Percentiles rank a stretch among this genome's conserved stretches.
phyloP scores from a whole-genome alignment of 73 alveolate species.

The Paramecium primaurelia region DNA sequence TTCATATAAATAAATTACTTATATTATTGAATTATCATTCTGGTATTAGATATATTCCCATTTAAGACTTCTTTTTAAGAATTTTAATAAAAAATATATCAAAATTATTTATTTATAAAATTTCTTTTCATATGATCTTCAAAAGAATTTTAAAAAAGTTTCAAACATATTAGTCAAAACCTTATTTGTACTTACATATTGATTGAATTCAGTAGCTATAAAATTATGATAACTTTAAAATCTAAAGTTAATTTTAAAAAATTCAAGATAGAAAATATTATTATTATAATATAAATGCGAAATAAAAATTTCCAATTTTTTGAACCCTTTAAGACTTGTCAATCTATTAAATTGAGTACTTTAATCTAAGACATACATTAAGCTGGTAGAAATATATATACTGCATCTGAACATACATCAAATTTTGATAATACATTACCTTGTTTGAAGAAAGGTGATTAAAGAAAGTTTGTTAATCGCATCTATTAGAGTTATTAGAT shows the following conservation, averaged over 20 bases:
- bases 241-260: background rate
- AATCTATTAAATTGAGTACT: background rate
- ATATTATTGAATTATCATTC: too few relatives aligned
- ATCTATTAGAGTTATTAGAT: background rate
- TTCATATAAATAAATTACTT: too few relatives aligned
- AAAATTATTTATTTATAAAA: too few relatives aligned
- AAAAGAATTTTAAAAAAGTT: too few relatives aligned
- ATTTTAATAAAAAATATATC: too few relatives aligned
- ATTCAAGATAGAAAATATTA: background rate
- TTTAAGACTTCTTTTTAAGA: too few relatives aligned
- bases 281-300: background rate
- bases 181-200: too few relatives aligned
- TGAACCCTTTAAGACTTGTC: background rate
- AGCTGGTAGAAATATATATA: background rate
- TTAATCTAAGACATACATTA: background rate
- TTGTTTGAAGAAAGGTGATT: background rate
- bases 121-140: too few relatives aligned
- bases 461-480: background rate
- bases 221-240: background rate
- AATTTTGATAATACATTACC: background rate
- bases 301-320: background rate
- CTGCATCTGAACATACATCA: background rate
- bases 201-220: background rate
- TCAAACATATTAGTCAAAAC: too few relatives aligned
- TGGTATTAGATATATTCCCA: too few relatives aligned